These are phyloP conservation scores for Scenedesmus sp. DNA, from an alignment of 163 green algal genomes.

Conservation along the genomic window DNA sequence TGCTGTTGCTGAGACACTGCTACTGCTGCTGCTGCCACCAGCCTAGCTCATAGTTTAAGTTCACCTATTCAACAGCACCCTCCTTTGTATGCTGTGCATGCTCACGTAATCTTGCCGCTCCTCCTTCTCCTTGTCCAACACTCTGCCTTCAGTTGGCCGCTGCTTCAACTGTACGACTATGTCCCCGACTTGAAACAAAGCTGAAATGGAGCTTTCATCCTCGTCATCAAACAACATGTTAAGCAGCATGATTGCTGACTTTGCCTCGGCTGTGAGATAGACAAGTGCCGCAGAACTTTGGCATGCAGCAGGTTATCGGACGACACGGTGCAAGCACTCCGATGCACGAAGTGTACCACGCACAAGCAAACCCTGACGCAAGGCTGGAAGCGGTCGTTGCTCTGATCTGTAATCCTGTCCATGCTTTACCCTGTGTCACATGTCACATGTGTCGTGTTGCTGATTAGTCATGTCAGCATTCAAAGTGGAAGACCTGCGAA, in stretches of 20 bases:
- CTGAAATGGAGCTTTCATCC: constrained; percentile 35
- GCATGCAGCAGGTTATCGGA: background rate
- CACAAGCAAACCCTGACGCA: too few relatives aligned
- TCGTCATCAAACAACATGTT: constrained; percentile 52
- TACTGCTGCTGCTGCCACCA: background rate
- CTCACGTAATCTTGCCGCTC: constrained; percentile 51
- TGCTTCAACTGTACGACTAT: constrained; percentile 51
- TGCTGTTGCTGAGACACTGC: background rate
- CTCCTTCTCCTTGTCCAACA: constrained; percentile 47
- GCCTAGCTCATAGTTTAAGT: too few relatives aligned
- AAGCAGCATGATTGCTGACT: constrained; percentile 26
- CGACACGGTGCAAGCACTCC: background rate
- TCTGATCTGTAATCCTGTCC: too few relatives aligned
- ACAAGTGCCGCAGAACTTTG: background rate
- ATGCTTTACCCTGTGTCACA: too few relatives aligned
- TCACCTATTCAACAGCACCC: background rate
- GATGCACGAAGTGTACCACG: too few relatives aligned
- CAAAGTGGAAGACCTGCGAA: too few relatives aligned
- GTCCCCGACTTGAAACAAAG: constrained; percentile 46
- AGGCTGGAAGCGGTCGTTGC: too few relatives aligned
- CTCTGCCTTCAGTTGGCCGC: constrained; percentile 38
- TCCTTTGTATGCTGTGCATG: background rate
- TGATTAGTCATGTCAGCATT: too few relatives aligned
- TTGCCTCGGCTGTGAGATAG: background rate
- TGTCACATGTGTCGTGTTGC: too few relatives aligned